Percentiles rank a stretch among this genome's conserved stretches.
These are phyloP conservation scores for Nitzschia palea DNA, from an alignment of 108 stramenopile species.

Conservation along the genomic window DNA sequence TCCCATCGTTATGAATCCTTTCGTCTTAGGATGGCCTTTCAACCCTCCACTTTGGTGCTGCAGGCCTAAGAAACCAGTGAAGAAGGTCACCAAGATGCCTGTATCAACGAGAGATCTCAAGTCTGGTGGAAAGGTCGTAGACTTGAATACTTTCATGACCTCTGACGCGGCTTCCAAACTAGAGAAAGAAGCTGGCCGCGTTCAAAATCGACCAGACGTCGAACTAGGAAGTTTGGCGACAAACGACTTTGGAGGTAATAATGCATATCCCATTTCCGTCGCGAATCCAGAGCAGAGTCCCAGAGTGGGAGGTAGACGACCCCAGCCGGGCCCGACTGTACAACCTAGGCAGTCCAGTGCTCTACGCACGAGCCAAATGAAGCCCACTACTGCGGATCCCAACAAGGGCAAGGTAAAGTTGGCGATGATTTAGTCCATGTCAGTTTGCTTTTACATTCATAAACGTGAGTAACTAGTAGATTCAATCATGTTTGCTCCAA, in stretches of 20 bases:
- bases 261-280: constrained; percentile 14
- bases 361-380: too few species aligned
- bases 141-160: constrained; percentile 35
- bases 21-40: constrained; percentile 55
- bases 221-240: constrained; percentile 50
- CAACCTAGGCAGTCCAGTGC: too few species aligned
- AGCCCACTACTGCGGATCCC: too few species aligned
- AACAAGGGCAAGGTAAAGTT: too few species aligned
- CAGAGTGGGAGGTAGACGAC: not conserved
- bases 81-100: constrained; percentile 16
- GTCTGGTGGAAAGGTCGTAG: constrained; percentile 23
- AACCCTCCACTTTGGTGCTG: constrained; percentile 14
- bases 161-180: constrained; percentile 13
- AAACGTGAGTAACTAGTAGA: too few species aligned
- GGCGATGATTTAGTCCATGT: too few species aligned
- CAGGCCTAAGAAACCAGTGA: not conserved
- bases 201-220: constrained; percentile 38
- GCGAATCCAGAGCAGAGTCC: constrained; percentile 8
- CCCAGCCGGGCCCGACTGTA: not conserved
- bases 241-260: constrained; percentile 21
- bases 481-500: too few species aligned
- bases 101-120: not conserved
- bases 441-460: too few species aligned
- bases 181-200: constrained; percentile 39
- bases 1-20: constrained; percentile 53